Conservation (phyloP, 192 early-diverging fungal genomes). For the Cladochytrium replicatum region DNA sequence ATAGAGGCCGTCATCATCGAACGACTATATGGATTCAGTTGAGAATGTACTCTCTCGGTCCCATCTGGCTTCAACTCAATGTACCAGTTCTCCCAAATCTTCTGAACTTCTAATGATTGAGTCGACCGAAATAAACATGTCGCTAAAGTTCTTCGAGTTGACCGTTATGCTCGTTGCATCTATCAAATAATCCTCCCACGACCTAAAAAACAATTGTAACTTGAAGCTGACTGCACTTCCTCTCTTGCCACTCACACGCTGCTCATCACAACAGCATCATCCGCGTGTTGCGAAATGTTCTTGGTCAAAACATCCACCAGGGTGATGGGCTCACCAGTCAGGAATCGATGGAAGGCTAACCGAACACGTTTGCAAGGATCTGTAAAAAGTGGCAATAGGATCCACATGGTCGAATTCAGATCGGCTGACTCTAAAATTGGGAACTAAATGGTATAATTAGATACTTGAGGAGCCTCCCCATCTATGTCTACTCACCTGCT, state of each 20-base stretch:
- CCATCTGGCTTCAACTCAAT: not conserved
- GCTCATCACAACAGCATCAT: no score
- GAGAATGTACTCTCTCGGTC: not conserved
- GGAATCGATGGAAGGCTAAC: constrained; percentile 18
- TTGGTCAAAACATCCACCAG: no score
- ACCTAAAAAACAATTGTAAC: not conserved
- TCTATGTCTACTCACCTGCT: constrained; percentile 2
- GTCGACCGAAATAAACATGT: no score
- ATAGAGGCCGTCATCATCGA: constrained; percentile 43
- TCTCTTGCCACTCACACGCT: no score
- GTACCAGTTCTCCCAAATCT: no score
- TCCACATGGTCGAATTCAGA: constrained; percentile 27
- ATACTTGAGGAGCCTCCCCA: constrained; percentile 3
- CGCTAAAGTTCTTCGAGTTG: constrained; percentile 30
- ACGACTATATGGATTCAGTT: constrained; percentile 11
- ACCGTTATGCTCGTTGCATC: constrained; percentile 27
- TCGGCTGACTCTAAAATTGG: constrained; percentile 26
- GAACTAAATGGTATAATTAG: constrained; percentile 10
- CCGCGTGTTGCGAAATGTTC: no score
- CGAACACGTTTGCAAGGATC: constrained; percentile 37
- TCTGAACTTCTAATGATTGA: no score
- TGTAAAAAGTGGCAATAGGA: constrained; percentile 38
- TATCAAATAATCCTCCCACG: constrained; percentile 40
- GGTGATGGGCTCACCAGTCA: no score
- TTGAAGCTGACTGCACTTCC: not conserved